Evolutionary conservation across 1,139 yeast genomes (phyloP), one percentile per base, ranked within the genome.

Genomic region (Lipomyces yarrowii): DNA sequence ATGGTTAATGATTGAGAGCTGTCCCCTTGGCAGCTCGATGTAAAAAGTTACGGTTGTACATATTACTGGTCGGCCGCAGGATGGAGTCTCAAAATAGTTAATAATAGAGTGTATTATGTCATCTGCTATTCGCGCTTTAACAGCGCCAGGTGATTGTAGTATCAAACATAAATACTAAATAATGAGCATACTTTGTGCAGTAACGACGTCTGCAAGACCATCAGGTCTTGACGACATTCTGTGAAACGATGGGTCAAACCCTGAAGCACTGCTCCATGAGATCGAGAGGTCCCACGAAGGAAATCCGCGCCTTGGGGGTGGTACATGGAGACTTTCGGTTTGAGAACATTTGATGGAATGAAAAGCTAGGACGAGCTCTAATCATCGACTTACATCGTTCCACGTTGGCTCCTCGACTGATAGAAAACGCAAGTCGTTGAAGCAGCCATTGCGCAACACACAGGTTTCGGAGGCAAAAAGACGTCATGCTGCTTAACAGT

Each of bases 301-400:
- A 52, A 18, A 42, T 42, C 48, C 11, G 48, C 48, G 48, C 48
- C 23, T 42, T 42, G 48, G 48, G 48, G 48, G 35, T 52, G 56
- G 56, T 1, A 18, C 33, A 52, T 21, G 56, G 32, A 26, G 56
- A 52, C 21, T 1, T 52, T 0, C 35, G 32, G 18, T 32, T 1
- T 7, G 7, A 7, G 13, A 26, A 52, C 33, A 33, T 52, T 26
- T 32, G 21, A 32, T 52, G 56, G 56, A 52, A 52, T 52, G 35
- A 26, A n/a, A 33, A 52, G 15, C 35, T 52, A 52, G 35, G 56
- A 26, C 56, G 33, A 26, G 56, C 56, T 26, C 35, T 52, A 32
- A 2, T 52, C 21, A 52, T 52, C 35, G 56, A 52, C 35, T 52
- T 52, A 18, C 32, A 52, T 32, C 33, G 48, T 42, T n/a, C 48